A percentile compares a stretch with the other conserved stretches of the same genome.
These are phyloP conservation scores for Botrytis pseudocinerea DNA, from an alignment of 2,329 filamentous ascomycete species.

Conservation along the genomic window DNA sequence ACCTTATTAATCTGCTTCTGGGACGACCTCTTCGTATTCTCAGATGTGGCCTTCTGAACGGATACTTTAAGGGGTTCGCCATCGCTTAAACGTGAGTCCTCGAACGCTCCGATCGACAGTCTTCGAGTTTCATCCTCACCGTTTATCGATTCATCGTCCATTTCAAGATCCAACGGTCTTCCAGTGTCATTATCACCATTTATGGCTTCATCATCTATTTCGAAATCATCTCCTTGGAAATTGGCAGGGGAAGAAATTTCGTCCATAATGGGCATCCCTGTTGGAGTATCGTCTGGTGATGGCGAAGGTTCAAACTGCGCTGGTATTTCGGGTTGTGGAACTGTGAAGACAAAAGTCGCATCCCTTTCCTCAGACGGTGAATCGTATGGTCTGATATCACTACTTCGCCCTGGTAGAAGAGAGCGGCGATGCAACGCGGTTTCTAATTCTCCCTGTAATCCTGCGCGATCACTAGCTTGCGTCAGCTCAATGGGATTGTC, in stretches of 20 bases:
- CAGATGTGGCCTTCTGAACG: background rate
- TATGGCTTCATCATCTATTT: slow-evolving; percentile 5
- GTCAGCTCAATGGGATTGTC: background rate
- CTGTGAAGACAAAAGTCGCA: slow-evolving; percentile 39
- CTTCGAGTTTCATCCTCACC: background rate
- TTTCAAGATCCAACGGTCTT: background rate
- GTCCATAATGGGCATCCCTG: background rate
- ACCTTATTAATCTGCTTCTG: slow-evolving; percentile 52
- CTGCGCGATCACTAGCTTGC: slow-evolving; percentile 13
- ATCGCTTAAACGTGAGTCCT: background rate
- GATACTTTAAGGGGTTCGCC: background rate
- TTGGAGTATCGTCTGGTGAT: background rate
- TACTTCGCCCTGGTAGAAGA: slow-evolving; percentile 33
- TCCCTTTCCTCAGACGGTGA: slow-evolving; percentile 39
- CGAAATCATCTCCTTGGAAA: background rate
- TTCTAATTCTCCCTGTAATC: background rate
- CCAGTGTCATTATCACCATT: background rate
- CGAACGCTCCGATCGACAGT: background rate
- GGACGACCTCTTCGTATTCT: background rate
- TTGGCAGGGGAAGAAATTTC: background rate
- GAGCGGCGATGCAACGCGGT: slow-evolving; percentile 25
- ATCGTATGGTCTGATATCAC: slow-evolving; percentile 36
- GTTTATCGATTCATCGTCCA: slow-evolving; percentile 8
- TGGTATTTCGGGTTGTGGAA: slow-evolving; percentile 36
- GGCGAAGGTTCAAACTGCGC: slow-evolving; percentile 13